Evolutionary conservation across 106 monocot genomes (phyloP).

Genomic region (Dendrobium catenatum): DNA sequence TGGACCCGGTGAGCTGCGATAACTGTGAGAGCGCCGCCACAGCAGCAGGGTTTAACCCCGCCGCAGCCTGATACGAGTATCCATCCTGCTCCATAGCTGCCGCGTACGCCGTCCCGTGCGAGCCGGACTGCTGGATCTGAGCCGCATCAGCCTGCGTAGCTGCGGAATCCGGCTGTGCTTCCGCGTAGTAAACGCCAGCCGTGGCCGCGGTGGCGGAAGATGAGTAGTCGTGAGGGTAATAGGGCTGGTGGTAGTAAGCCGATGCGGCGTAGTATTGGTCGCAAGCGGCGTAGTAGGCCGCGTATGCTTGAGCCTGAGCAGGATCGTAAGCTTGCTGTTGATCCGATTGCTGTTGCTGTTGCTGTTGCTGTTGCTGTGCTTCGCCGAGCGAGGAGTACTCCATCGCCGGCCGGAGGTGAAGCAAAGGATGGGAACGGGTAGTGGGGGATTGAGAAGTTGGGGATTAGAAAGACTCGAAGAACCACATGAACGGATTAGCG

Average conservation of each 20-base stretch:
- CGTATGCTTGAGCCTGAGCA: slow-evolving; percentile 14
- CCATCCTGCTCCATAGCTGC: neutral
- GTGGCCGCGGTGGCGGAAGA: neutral
- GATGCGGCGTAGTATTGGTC: slow-evolving; percentile 4
- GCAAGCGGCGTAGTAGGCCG: slow-evolving; percentile 5
- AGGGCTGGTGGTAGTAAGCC: slow-evolving; percentile 6
- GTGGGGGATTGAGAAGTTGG: no score
- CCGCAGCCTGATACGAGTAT: neutral
- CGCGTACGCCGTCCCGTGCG: neutral
- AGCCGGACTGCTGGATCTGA: neutral
- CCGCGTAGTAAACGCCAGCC: neutral
- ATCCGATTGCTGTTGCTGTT: slow-evolving; percentile 7
- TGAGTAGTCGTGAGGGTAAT: slow-evolving; percentile 11
- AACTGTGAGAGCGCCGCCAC: slow-evolving; percentile 27
- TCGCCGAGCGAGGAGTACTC: slow-evolving; percentile 9
- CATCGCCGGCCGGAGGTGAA: slow-evolving; percentile 11
- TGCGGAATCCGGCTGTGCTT: neutral
- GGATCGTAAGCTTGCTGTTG: slow-evolving; percentile 15
- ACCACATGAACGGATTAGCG: no score
- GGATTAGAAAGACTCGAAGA: neutral
- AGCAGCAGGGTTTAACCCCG: slow-evolving; percentile 17
- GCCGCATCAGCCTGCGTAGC: neutral
- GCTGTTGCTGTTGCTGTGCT: slow-evolving; percentile 10
- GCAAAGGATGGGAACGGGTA: neutral
- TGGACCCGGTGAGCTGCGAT: slow-evolving; percentile 18